Evolutionary conservation across 208 protist species (phyloP), one percentile per base, ranked within the genome.

Genomic region (Trypanosoma scelopori): DNA sequence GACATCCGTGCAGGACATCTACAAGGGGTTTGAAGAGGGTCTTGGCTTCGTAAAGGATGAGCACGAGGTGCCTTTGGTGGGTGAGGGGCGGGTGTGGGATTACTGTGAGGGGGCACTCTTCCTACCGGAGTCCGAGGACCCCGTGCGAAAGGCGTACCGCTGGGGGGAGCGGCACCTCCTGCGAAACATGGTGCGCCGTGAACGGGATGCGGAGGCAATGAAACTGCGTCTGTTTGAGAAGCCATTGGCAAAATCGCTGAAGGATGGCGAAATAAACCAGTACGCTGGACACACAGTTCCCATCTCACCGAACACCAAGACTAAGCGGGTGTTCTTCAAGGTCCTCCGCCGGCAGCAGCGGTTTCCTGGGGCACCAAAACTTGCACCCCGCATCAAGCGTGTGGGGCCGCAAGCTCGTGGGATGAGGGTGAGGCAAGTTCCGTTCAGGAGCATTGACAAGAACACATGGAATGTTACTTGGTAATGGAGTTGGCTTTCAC

Each of bases 391-490:
- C 49, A 56, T 89, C 42, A 56, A 42, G 32, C 86, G 82, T 25
- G 76, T 58, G n/a, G 64, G n/a, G n/a, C n/a, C 55, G 13, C 49
- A 65, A 25, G 47, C 58, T 25, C 11, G 3, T 37, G 75, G 59
- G 25, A 63, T 53, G 16, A 69, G 20, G 20, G 25, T 70, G 15
- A 32, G 28, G 27, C 66, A 78, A 20, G 78, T 81, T 18, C 66
- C 70, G 18, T 94, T 92, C 64, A 69, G 76, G 45, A 82, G 81
- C 0, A 80, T 92, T 49, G 83, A 82, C 68, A 86, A 80, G 61
- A 81, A 89, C 57, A 74, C 85, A 27, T 94, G 89, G 89, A 94
- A 94, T 64, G 87, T 94, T n/a, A 85, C 78, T 3, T 94, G 89
- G 89, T 94, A 37, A 37, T 37, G 9, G 32, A 37, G 3, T 11